These are phyloP conservation scores for Rhodamnia argentea DNA, from an alignment of 345 rosid genomes.

Conservation along the genomic window DNA sequence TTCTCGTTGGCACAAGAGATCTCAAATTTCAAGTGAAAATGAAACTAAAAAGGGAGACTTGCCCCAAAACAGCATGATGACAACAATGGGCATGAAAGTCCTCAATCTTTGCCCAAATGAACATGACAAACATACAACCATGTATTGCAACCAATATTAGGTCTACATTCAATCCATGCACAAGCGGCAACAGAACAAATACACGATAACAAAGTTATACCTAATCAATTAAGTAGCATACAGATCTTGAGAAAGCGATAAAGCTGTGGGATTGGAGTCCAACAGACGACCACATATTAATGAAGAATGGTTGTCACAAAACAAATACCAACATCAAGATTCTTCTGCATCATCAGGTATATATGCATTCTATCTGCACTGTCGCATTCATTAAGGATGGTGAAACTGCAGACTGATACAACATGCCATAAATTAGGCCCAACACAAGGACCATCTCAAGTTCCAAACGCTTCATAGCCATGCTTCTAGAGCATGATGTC, in stretches of 20 bases:
- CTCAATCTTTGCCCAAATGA: background rate
- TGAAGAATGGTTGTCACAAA: background rate
- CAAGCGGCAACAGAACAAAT: background rate
- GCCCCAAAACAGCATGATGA: background rate
- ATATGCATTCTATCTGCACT: background rate
- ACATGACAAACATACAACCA: background rate
- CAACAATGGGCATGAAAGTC: background rate
- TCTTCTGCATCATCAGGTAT: background rate
- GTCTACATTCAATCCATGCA: background rate
- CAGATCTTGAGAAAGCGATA: background rate
- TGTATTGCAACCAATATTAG: background rate
- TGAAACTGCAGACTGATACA: background rate
- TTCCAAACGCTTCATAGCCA: background rate
- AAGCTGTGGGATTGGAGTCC: background rate
- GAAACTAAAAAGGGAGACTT: background rate
- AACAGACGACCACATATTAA: background rate
- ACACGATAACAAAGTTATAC: background rate
- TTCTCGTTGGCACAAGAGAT: background rate
- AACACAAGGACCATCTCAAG: background rate
- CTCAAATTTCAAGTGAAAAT: background rate
- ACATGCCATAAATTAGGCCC: background rate
- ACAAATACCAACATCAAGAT: background rate
- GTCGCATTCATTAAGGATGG: background rate
- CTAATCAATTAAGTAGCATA: background rate
- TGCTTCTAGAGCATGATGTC: background rate